Evolutionary conservation across 495 filamentous ascomycete genomes (phyloP).

Genomic region (Daldinia childiae): DNA sequence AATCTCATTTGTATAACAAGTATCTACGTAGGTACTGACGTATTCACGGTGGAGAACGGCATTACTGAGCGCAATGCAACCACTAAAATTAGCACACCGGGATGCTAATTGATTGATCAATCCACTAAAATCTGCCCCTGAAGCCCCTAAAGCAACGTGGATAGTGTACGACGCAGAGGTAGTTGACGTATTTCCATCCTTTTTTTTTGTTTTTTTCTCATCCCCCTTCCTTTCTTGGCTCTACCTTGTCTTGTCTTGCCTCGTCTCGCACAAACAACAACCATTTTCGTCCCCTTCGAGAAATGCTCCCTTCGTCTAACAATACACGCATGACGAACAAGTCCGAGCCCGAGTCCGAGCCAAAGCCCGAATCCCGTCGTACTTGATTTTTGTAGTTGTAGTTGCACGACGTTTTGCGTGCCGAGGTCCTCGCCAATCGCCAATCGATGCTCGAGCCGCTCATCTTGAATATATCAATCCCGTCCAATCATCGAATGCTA

Average conservation of each 20-base stretch:
- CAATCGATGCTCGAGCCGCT: neutral
- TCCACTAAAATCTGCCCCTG: constrained; percentile 9
- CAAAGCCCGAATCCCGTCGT: neutral
- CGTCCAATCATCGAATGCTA: constrained; percentile 24
- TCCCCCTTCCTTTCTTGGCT: constrained; percentile 2
- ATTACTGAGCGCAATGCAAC: constrained; percentile 13
- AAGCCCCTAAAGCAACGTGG: constrained; percentile 32
- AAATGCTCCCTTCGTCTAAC: constrained; percentile 2
- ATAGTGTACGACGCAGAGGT: neutral
- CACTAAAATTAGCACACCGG: constrained; percentile 28
- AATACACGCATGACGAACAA: neutral
- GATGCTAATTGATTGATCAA: constrained; percentile 14
- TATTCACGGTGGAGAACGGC: constrained; percentile 6
- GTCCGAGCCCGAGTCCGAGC: neutral
- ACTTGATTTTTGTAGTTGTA: neutral
- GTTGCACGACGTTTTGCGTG: neutral
- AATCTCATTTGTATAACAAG: neutral
- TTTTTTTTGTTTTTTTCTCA: neutral
- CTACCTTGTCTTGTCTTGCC: neutral
- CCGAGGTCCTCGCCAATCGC: neutral
- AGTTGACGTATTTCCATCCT: constrained; percentile 13
- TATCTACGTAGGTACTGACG: neutral
- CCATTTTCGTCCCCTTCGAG: neutral
- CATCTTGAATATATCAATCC: neutral
- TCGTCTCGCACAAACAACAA: neutral